phyloP scores from a whole-genome alignment of 2,329 filamentous ascomycete species.

The Colletotrichum lini region DNA sequence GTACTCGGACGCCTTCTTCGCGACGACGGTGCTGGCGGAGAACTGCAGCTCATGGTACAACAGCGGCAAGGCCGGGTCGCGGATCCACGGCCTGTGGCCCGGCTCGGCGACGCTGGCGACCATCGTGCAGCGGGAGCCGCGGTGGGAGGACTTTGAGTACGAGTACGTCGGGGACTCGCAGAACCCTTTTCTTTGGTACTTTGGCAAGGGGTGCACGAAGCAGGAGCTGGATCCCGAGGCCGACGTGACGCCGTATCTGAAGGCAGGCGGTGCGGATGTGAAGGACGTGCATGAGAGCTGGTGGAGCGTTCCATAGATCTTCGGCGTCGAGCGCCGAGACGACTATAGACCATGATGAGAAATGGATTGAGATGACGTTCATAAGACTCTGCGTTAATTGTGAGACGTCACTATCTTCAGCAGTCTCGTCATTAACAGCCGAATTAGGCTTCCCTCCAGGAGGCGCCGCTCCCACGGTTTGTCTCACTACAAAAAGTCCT shows the following conservation, averaged over 20 bases:
- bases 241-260: conserved; percentile 77
- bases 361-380: background rate
- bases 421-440: no score
- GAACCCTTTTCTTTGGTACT: conserved; percentile 72
- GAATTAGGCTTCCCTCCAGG: no score
- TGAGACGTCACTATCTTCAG: no score
- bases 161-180: conserved; percentile 59
- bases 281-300: conserved; percentile 77
- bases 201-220: conserved; percentile 77
- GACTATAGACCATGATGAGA: background rate
- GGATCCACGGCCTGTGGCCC: conserved; percentile 79
- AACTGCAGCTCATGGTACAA: conserved; percentile 83
- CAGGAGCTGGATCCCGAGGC: conserved; percentile 69
- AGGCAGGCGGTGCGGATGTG: conserved; percentile 70
- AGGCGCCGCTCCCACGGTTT: no score
- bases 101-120: conserved; percentile 76
- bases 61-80: conserved; percentile 71
- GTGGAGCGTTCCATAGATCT: conserved; percentile 64
- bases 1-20: conserved; percentile 71
- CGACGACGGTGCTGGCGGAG: conserved; percentile 68
- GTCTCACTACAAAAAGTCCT: background rate
- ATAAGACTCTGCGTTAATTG: background rate
- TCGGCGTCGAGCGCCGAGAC: background rate
- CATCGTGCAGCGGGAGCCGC: conserved; percentile 66
- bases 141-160: conserved; percentile 71